Conservation (phyloP, 2,329 filamentous ascomycete genomes). For the Penicillium freii region DNA sequence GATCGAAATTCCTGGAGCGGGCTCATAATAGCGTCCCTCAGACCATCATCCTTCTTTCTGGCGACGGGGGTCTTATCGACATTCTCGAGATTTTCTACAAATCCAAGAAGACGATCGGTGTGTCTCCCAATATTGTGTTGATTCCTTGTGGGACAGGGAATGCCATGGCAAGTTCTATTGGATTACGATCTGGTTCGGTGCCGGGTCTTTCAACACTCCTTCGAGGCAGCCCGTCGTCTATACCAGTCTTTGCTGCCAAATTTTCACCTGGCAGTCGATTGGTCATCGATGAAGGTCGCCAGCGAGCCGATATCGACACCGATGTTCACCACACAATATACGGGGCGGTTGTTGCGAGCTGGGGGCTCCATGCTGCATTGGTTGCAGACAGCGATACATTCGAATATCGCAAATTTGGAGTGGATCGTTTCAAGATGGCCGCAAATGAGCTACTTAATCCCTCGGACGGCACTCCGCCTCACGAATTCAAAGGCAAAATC, state of each 20-base stretch:
- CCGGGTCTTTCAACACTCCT: conserved; percentile 59
- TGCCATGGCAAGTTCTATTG: conserved; percentile 44
- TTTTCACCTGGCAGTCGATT: conserved; percentile 59
- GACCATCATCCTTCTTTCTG: conserved; percentile 75
- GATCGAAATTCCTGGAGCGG: conserved; percentile 46
- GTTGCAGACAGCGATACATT: conserved; percentile 88
- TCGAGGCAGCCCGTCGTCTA: conserved; percentile 51
- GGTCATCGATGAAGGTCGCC: conserved; percentile 46
- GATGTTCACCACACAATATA: conserved; percentile 45
- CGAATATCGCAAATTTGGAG: conserved; percentile 73
- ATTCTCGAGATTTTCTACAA: conserved; percentile 66
- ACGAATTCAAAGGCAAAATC: conserved; percentile 57
- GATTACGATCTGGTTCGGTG: conserved; percentile 28
- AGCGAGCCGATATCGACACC: conserved; percentile 34
- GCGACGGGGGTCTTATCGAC: conserved; percentile 84
- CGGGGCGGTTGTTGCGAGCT: conserved; percentile 82
- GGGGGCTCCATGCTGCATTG: conserved; percentile 83
- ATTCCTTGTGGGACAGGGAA: conserved; percentile 54
- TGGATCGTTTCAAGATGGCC: conserved; percentile 78
- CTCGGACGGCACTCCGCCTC: conserved; percentile 51
- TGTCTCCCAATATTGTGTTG: conserved; percentile 57
- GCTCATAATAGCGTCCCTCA: conserved; percentile 52
- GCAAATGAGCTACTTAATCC: conserved; percentile 71
- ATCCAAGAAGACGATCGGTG: conserved; percentile 23
- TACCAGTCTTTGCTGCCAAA: conserved; percentile 62